Base-by-base conservation (phyloP, 139 green algal genomes). In the Chlamydomonas sphaeroides region DNA sequence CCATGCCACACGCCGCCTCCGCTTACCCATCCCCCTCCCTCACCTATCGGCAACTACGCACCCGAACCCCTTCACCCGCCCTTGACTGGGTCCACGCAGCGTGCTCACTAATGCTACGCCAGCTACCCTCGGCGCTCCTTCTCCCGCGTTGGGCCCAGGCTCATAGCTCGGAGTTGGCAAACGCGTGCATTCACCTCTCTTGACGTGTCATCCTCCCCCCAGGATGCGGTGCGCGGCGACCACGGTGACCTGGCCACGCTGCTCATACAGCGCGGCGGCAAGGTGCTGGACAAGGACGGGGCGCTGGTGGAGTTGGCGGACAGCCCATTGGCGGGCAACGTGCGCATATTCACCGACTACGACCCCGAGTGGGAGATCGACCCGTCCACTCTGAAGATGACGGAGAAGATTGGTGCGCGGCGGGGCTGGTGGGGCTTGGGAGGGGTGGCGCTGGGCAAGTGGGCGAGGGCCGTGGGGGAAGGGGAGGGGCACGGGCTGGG, bases 321-420 rank as follows among this genome's bases (percentile, higher is more conserved):
- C 72, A 88, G 77, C 0, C 85, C 83, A 15, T 78, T 94, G 38
- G 80, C 84, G 6, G 81, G 88, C 62, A 94, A 92, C 36, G 89
- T 93, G 38, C 79, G 89, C 38, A 88, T 93, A 45, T 91, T 94
- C 63, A 87, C 81, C 8, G 89, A 89, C 59, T 90, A 88, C 65
- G 86, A 89, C 78, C 84, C 84, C 17, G 95, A 98, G 79, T 98
- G 94, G 94, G 95, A 98, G 84, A 91, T 98, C 23, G 94, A 98
- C 75, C 92, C 93, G 5, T 66, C 57, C 23, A 73, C 76, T 2
- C 84, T 98, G 7, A 69, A 88, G 3, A 87, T 97, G 36, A 72
- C 90, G 63, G 90, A 97, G 38, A 97, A 98, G 82, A 87, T 98
- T 75, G 86, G 85, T 86, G 56, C 38, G 80, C 21, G 5, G 14